A percentile compares a stretch with the other conserved stretches of the same genome.
Conservation (phyloP, 345 rosid species). For the Salix arbutifolia region DNA sequence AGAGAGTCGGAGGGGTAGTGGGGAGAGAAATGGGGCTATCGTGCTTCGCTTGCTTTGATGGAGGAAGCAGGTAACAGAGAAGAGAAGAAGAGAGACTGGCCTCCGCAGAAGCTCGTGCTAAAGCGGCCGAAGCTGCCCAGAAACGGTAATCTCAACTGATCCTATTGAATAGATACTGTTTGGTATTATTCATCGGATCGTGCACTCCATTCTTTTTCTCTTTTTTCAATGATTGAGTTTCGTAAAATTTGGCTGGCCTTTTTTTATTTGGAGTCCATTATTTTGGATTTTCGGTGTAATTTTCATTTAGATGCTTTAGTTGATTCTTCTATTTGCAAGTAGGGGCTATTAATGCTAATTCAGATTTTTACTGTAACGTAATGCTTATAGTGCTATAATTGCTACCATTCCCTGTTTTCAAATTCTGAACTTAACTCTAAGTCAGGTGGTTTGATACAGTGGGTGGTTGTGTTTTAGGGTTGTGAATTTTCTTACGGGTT, state of each 20-base stretch:
- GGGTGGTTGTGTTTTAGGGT: not conserved
- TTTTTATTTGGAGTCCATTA: not conserved
- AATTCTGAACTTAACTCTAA: not conserved
- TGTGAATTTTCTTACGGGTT: not conserved
- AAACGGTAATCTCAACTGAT: constrained; percentile 41
- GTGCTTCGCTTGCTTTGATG: constrained; percentile 74
- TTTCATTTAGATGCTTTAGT: not conserved
- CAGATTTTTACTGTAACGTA: not conserved
- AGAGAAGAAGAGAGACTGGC: constrained; percentile 67
- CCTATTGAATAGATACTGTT: not conserved
- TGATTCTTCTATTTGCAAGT: not conserved
- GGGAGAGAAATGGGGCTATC: constrained; percentile 33
- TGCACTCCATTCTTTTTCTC: not conserved
- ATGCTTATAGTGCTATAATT: not conserved
- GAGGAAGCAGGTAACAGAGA: constrained; percentile 48
- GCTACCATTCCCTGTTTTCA: not conserved
- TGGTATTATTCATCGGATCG: not conserved
- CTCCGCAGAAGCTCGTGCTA: constrained; percentile 88
- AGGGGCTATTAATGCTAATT: not conserved
- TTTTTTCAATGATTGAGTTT: not conserved
- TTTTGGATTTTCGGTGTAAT: not conserved
- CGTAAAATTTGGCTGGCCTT: not conserved
- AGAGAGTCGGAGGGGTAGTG: not conserved
- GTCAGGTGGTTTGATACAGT: not conserved
- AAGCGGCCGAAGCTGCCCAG: constrained; percentile 96